Base-by-base conservation (phyloP, 169 alveolate species). In the Cystoisospora suis region DNA sequence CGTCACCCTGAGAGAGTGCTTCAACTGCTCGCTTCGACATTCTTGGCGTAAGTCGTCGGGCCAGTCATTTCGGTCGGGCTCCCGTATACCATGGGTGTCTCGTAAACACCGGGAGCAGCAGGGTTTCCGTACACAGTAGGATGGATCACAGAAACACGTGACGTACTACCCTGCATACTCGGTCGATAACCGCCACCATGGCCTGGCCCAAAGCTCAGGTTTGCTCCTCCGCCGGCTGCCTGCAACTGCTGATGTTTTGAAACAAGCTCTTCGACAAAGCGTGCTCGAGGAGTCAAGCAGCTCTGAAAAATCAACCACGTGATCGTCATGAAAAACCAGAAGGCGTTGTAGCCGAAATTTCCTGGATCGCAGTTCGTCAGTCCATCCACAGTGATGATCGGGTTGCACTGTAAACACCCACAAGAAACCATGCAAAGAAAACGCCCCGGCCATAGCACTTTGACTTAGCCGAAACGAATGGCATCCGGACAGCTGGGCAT, bases 1-100 rank as follows among this genome's bases (percentile, higher is more conserved):
- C 93, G 77, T 79, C 93, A 89, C 93, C 75, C 77, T 89, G 88
- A 70, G 40, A 81, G 49, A 46, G 5, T 3, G 5, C 38, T 15
- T 44, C 12, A 65, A n/a, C 1, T 9, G 36, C 3, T 5, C 5
- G 42, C 42, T 23, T 27, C 77, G 4, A 3, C 83, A 29, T 20
- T 72, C 27, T 40, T 72, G 27, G 83, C 56, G 29, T 72, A 72
- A n/a, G 83, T 38, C 1, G 83, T 34, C 40, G 83, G 32, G 45
- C 83, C 83, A 2, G 49, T 72, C 56, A 72, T 9, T 4, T 9
- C 83, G 34, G 83, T 72, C 58, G 83, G 53, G 3, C 29, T 34
- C 3, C 53, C 83, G 23, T 72, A 72, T 1, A 72, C 83, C 83
- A 27, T 72, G 34, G 83, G 58, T 38, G 83, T 72, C 32, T 72